Percentiles rank a stretch among this genome's conserved stretches.
phyloP scores from a whole-genome alignment of 2,329 filamentous ascomycete genomes.

The Neofusicoccum kwambonambiense region DNA sequence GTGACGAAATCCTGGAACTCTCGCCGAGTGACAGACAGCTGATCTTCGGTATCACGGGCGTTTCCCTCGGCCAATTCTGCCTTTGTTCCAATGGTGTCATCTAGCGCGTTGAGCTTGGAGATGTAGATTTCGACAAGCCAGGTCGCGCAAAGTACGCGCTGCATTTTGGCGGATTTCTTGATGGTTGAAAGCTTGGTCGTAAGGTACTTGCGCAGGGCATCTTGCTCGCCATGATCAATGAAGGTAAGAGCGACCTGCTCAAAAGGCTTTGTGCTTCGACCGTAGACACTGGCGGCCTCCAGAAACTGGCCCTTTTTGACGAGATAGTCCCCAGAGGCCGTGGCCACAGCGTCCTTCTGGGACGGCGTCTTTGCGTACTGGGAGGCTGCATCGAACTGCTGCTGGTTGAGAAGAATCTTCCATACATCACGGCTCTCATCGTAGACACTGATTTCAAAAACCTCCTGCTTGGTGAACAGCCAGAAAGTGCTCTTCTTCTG shows the following conservation, averaged over 20 bases:
- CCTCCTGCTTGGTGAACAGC: constrained; percentile 87
- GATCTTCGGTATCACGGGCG: constrained; percentile 67
- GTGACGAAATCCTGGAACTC: constrained; percentile 88
- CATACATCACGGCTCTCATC: constrained; percentile 92
- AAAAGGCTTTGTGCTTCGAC: constrained; percentile 93
- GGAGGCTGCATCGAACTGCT: constrained; percentile 85
- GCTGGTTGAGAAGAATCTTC: constrained; percentile 84
- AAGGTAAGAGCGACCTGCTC: constrained; percentile 91
- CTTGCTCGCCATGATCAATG: constrained; percentile 85
- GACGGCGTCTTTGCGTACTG: constrained; percentile 75
- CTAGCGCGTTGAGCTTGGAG: constrained; percentile 90
- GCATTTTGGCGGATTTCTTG: constrained; percentile 85
- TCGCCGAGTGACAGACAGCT: constrained; percentile 67
- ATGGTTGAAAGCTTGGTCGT: constrained; percentile 77
- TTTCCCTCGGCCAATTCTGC: constrained; percentile 76
- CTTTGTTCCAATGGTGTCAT: constrained; percentile 89
- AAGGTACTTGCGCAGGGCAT: constrained; percentile 87
- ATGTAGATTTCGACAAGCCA: constrained; percentile 97
- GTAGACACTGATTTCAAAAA: constrained; percentile 87
- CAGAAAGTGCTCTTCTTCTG: constrained; percentile 95
- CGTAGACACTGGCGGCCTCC: constrained; percentile 87
- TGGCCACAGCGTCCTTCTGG: constrained; percentile 89
- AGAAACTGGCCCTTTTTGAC: constrained; percentile 76
- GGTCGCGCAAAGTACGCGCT: constrained; percentile 89
- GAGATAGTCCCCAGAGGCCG: constrained; percentile 85